Evolutionary conservation across 129 eudicot species (phyloP).

Genomic region (Oenanthe sinensis): DNA sequence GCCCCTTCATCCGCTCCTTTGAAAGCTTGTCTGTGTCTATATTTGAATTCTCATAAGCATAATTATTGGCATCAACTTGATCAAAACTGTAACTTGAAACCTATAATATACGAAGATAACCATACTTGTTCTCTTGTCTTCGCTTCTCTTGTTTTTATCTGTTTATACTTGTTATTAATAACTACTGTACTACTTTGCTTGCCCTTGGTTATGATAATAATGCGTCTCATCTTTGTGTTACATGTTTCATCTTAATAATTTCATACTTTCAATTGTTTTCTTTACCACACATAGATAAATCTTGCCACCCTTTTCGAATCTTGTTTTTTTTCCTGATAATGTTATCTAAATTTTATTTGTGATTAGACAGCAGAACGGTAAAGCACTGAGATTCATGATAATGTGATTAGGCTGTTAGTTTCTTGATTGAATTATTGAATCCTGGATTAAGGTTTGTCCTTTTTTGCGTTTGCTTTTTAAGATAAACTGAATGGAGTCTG

Average conservation of each 20-base stretch:
- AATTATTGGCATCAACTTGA: not conserved
- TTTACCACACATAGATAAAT: not conserved
- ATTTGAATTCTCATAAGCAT: slow-evolving; percentile 2
- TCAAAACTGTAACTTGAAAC: not conserved
- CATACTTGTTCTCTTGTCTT: not conserved
- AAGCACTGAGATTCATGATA: not conserved
- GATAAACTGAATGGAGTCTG: slow-evolving; percentile 46
- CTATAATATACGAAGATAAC: not conserved
- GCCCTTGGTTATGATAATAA: too few species aligned
- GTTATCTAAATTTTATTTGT: not conserved
- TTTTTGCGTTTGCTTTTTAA: not conserved
- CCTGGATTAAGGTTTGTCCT: not conserved
- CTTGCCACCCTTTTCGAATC: not conserved
- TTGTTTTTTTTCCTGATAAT: not conserved
- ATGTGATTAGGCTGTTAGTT: not conserved
- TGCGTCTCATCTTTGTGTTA: not conserved
- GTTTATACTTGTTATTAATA: not conserved
- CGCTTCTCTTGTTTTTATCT: not conserved
- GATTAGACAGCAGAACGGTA: not conserved
- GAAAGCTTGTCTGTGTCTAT: not conserved
- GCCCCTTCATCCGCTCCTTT: not conserved
- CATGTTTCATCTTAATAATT: not conserved
- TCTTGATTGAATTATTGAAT: not conserved
- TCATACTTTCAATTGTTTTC: not conserved
- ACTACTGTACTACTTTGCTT: not conserved